These are phyloP conservation scores for Aureobasidium sp. DNA, from an alignment of 2,329 filamentous ascomycete genomes.

Conservation along the genomic window DNA sequence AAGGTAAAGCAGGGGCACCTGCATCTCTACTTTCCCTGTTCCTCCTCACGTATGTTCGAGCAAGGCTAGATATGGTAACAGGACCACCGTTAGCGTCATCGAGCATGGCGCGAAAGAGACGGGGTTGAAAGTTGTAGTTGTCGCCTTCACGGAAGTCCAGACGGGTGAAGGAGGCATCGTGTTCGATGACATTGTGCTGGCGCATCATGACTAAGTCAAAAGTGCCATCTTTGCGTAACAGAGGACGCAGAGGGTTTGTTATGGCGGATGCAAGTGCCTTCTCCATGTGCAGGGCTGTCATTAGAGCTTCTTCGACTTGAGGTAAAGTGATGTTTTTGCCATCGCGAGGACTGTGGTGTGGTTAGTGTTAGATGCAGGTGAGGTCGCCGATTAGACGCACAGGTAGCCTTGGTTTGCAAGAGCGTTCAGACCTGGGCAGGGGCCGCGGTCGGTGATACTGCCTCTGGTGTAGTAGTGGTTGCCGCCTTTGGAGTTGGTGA, in stretches of 20 bases:
- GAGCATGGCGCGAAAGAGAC: slow-evolving; percentile 26
- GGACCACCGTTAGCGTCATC: slow-evolving; percentile 26
- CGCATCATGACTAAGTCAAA: slow-evolving; percentile 27
- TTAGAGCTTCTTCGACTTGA: slow-evolving; percentile 25
- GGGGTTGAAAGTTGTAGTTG: slow-evolving; percentile 28
- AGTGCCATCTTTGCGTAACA: slow-evolving; percentile 23
- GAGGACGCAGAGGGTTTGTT: slow-evolving; percentile 19
- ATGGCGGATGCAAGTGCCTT: slow-evolving; percentile 21
- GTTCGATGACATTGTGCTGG: slow-evolving; percentile 29
- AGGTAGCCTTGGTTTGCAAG: slow-evolving; percentile 29
- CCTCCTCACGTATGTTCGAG: slow-evolving; percentile 24
- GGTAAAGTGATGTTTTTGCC: slow-evolving; percentile 26
- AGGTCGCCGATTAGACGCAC: slow-evolving; percentile 17
- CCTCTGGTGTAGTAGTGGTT: slow-evolving; percentile 9
- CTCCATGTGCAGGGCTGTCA: not conserved
- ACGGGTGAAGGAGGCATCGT: slow-evolving; percentile 29
- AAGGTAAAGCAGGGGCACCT: slow-evolving; percentile 18
- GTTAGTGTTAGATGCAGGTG: too few species aligned
- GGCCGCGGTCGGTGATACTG: slow-evolving; percentile 21
- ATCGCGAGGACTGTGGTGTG: slow-evolving; percentile 23
- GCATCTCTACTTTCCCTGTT: slow-evolving; percentile 22
- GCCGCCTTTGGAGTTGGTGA: slow-evolving; percentile 18
- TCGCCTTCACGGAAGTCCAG: slow-evolving; percentile 29
- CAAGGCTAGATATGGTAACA: slow-evolving; percentile 23
- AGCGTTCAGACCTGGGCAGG: slow-evolving; percentile 26